Base-by-base conservation (phyloP, 2,329 filamentous ascomycete genomes). In the Xylariaceae sp. region DNA sequence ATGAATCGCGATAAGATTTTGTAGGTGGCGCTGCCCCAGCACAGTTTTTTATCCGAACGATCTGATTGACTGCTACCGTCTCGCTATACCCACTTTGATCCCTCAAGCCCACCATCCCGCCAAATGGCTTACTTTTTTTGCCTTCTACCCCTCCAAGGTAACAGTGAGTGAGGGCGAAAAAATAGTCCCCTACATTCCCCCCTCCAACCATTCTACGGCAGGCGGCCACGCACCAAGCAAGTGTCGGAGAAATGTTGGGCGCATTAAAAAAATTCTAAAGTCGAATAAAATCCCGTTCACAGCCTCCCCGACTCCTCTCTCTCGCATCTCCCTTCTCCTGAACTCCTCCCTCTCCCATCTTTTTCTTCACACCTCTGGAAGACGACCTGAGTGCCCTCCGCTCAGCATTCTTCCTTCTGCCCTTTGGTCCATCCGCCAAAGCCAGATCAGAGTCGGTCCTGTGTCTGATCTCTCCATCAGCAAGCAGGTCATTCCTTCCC, bases 311-410 rank as follows among this genome's bases (percentile, higher is more conserved):
- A 22, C 50, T 48, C 18, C 19, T 33, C 33, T 22, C n/a, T 17
- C 38, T 14, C 19, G 35, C 30, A 27, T 12, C 40, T 30, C 42
- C 14, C 22, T 30, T 15, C 31, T 19, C 44, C 43, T 32, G 41
- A 47, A 42, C 47, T 49, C 52, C 49, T 43, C 43, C 43, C 49
- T 46, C 47, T 44, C 42, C 30, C 42, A 49, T 27, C 27, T 31
- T 15, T 44, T 54, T 51, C 48, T 47, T 47, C 32, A 11, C 39
- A 33, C 27, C 39, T 18, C 22, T 47, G 48, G 51, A 57, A 57
- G 56, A 58, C 49, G 45, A 53, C 44, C 56, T 57, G 56, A 57
- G 55, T 54, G 32, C 31, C 48, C 50, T 55, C 52, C 46, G 44
- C 51, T 57, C 52, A 48, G 53, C 33, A 50, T 33, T 32, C 42